Conservation (phyloP, 441 rosid species). For the Erodium trifolium region DNA sequence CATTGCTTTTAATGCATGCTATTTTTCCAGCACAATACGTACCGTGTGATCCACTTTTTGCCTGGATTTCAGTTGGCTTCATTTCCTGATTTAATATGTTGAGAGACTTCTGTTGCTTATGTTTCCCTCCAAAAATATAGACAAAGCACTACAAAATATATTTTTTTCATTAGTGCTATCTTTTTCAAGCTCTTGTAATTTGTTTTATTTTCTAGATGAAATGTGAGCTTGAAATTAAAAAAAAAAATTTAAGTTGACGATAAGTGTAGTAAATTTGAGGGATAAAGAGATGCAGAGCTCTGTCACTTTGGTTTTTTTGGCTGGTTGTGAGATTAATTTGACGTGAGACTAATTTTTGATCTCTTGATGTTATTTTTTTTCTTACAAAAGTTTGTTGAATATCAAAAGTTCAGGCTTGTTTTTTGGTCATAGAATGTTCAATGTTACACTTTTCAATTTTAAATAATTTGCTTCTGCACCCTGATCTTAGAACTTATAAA, state of each 20-base stretch:
- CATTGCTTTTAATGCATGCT: not conserved
- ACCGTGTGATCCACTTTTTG: not conserved
- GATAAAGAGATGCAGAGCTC: not conserved
- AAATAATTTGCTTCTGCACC: slow-evolving; percentile 10
- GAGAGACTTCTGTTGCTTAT: not conserved
- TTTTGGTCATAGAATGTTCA: not conserved
- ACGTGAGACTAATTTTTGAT: not conserved
- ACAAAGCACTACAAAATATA: not conserved
- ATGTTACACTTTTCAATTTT: not conserved
- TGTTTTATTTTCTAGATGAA: not conserved
- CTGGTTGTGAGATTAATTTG: not conserved
- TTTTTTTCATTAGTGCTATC: not conserved
- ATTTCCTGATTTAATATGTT: not conserved
- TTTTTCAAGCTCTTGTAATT: not conserved
- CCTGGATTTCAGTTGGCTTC: not conserved
- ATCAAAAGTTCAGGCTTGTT: not conserved
- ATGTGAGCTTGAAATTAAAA: not conserved
- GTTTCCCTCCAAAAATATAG: not conserved
- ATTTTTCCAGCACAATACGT: not conserved
- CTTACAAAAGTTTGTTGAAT: not conserved
- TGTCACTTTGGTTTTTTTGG: not conserved
- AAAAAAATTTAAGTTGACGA: not conserved
- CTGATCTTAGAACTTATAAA: slow-evolving; percentile 19
- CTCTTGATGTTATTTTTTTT: not conserved
- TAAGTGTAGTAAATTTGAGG: not conserved